Percentiles rank a stretch among this genome's conserved stretches.
Conservation (phyloP, 2,329 filamentous ascomycete species). For the Cladosporium halotolerans region DNA sequence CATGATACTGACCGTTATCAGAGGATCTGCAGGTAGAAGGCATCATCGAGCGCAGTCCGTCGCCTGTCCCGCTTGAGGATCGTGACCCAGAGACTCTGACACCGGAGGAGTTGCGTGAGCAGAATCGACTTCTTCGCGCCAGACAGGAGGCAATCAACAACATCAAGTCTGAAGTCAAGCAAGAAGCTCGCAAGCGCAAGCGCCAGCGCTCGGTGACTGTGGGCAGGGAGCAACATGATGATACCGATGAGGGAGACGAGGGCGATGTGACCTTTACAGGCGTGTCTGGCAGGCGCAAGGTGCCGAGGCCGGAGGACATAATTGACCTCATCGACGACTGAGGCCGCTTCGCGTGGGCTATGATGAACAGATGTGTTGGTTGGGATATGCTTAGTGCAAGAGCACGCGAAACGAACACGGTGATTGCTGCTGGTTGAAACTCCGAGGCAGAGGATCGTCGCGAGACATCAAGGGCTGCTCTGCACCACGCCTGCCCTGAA, state of each 20-base stretch:
- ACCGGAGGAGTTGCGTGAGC: constrained; percentile 21
- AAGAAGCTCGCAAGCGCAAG: constrained; percentile 15
- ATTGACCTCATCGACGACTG: background rate
- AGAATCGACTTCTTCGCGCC: constrained; percentile 13
- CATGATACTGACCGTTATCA: constrained; percentile 6
- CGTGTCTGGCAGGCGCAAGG: background rate
- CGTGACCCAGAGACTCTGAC: constrained; percentile 22
- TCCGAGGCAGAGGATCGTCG: too few species aligned
- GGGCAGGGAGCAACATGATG: background rate
- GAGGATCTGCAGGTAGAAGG: constrained; percentile 25
- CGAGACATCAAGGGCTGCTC: too few species aligned
- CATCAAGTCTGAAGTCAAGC: constrained; percentile 5
- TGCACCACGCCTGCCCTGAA: too few species aligned
- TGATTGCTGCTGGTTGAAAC: too few species aligned
- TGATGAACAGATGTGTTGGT: too few species aligned
- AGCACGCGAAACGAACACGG: too few species aligned
- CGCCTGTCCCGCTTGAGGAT: constrained; percentile 22
- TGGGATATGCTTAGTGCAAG: too few species aligned
- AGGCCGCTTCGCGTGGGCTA: background rate
- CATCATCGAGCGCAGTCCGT: constrained; percentile 22
- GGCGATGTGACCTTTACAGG: constrained; percentile 16
- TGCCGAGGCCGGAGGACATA: background rate
- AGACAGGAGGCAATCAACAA: constrained; percentile 11
- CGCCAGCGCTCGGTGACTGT: constrained; percentile 14
- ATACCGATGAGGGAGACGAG: constrained; percentile 10